phyloP scores from a whole-genome alignment of 192 early-diverging fungal species.

The Kickxella alabastrina region DNA sequence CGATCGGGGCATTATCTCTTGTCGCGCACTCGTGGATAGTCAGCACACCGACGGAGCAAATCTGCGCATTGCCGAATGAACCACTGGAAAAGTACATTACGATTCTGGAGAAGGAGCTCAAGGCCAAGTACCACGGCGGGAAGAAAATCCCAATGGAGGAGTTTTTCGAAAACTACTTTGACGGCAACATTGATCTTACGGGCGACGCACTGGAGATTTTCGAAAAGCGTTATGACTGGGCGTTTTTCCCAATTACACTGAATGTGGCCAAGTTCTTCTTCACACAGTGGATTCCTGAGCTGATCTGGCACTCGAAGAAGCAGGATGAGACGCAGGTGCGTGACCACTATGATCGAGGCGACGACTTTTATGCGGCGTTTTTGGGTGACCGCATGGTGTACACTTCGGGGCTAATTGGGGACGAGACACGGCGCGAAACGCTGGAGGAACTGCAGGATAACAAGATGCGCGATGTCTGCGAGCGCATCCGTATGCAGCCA shows the following conservation, averaged over 20 bases:
- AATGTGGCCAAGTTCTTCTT: constrained; percentile 89
- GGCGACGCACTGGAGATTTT: constrained; percentile 82
- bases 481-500: constrained; percentile 76
- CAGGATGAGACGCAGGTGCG: constrained; percentile 98
- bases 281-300: constrained; percentile 94
- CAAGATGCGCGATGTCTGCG: constrained; percentile 88
- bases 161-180: constrained; percentile 97
- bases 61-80: constrained; percentile 73
- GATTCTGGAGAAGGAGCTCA: constrained; percentile 77
- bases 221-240: constrained; percentile 94
- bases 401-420: constrained; percentile 89
- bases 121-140: constrained; percentile 65
- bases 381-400: constrained; percentile 94
- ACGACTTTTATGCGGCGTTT: constrained; percentile 96
- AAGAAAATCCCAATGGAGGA: constrained; percentile 96
- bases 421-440: constrained; percentile 68
- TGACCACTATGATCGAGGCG: constrained; percentile 97
- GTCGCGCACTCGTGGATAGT: constrained; percentile 63
- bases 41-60: constrained; percentile 55
- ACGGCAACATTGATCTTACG: constrained; percentile 89
- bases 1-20: constrained; percentile 71
- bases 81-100: constrained; percentile 84
- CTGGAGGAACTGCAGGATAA: constrained; percentile 94
- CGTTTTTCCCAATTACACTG: constrained; percentile 79
- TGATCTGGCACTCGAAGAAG: constrained; percentile 93